Conservation (phyloP, 805 yeast species). For the Schizosaccharomyces cryophilus region DNA sequence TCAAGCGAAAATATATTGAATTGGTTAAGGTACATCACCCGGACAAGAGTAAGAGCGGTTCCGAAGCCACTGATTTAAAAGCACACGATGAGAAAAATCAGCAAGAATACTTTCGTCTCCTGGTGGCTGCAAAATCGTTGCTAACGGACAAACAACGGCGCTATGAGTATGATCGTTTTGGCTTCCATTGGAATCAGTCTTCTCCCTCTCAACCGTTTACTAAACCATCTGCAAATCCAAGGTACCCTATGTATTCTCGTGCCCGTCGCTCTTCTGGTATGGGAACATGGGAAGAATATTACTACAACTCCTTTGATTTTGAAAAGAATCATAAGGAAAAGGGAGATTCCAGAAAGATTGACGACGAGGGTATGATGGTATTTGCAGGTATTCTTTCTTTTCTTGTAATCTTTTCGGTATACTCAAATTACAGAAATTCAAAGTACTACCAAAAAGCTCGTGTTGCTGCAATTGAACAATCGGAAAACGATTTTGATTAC, state of each 20-base stretch:
- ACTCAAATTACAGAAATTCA: background rate
- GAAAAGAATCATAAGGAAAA: background rate
- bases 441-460: background rate
- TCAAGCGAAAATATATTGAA: background rate
- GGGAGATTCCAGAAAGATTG: background rate
- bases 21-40: background rate
- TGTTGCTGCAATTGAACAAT: background rate
- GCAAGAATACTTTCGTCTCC: background rate
- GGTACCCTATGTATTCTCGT: background rate
- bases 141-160: background rate
- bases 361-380: background rate
- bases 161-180: background rate
- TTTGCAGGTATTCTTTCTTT: background rate
- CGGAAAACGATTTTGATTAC: background rate
- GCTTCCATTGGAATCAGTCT: background rate
- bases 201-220: background rate
- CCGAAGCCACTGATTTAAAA: background rate
- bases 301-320: background rate
- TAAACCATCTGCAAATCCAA: background rate
- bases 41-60: background rate
- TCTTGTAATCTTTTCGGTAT: background rate
- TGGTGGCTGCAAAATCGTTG: background rate
- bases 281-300: background rate
- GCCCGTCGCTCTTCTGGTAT: background rate
- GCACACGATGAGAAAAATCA: background rate